A percentile compares a stretch with the other conserved stretches of the same genome.
Evolutionary conservation across 2,329 filamentous ascomycete genomes (phyloP).

Genomic region (Juglanconis oblonga): DNA sequence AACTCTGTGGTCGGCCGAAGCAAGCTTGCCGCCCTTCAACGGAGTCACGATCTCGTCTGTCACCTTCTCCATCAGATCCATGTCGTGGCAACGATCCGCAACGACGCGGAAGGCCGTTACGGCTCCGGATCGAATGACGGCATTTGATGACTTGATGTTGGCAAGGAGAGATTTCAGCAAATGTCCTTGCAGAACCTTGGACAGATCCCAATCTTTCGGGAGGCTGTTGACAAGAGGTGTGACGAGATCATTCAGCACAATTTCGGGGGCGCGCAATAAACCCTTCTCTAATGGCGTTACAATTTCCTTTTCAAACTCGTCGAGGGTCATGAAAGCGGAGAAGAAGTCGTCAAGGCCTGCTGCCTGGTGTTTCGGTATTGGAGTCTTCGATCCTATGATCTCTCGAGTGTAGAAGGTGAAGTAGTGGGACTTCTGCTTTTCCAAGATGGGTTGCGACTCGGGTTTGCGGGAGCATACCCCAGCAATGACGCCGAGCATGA

Average conservation of each 20-base stretch:
- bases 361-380: constrained; percentile 69
- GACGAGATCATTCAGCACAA: constrained; percentile 77
- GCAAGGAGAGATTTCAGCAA: constrained; percentile 85
- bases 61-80: constrained; percentile 60
- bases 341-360: constrained; percentile 81
- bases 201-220: constrained; percentile 70
- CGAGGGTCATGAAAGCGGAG: constrained; percentile 64
- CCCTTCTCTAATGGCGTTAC: constrained; percentile 85
- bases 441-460: constrained; percentile 59
- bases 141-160: constrained; percentile 87
- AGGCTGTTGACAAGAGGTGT: constrained; percentile 70
- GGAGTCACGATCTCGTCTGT: constrained; percentile 75
- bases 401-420: constrained; percentile 84
- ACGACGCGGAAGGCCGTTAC: constrained; percentile 70
- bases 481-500: constrained; percentile 80
- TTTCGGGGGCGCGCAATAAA: constrained; percentile 83
- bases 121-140: constrained; percentile 71
- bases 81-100: constrained; percentile 59
- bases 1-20: constrained; percentile 79
- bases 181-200: constrained; percentile 66
- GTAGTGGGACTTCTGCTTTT: constrained; percentile 66
- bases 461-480: constrained; percentile 77
- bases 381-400: constrained; percentile 73
- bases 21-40: constrained; percentile 78
- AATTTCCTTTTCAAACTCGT: constrained; percentile 74